Evolutionary conservation across 129 eudicot genomes (phyloP).

Genomic region (Centella asiatica): DNA sequence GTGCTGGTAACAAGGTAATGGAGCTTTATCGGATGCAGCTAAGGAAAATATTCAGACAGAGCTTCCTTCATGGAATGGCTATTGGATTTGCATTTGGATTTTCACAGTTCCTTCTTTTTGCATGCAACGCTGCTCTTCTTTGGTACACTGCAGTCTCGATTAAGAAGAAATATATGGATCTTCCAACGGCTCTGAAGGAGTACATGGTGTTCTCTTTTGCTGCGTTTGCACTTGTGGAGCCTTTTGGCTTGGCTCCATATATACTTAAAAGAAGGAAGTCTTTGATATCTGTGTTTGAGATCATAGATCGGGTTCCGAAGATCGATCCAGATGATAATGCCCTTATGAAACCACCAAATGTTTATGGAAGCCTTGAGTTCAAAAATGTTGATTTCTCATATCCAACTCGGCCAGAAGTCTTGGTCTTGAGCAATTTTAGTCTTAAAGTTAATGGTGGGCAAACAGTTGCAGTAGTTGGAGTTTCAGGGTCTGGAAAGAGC

Average conservation of each 20-base stretch:
- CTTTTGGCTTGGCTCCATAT: slow-evolving; percentile 90
- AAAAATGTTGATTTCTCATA: slow-evolving; percentile 78
- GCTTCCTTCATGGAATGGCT: slow-evolving; percentile 33
- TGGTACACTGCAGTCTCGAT: slow-evolving; percentile 23
- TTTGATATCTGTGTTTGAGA: slow-evolving; percentile 78
- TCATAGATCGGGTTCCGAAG: slow-evolving; percentile 44
- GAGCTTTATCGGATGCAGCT: slow-evolving; percentile 66
- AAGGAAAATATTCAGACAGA: slow-evolving; percentile 14
- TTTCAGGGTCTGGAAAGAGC: slow-evolving; percentile 96
- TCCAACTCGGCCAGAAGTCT: slow-evolving; percentile 87
- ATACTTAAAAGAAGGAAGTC: slow-evolving; percentile 89
- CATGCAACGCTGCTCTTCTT: slow-evolving; percentile 26
- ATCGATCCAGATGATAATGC: slow-evolving; percentile 25
- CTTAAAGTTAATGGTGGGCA: slow-evolving; percentile 92
- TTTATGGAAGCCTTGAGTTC: slow-evolving; percentile 86
- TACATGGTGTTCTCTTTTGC: slow-evolving; percentile 39
- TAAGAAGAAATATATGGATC: slow-evolving; percentile 11
- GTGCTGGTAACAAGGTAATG: slow-evolving; percentile 84
- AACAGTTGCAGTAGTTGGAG: slow-evolving; percentile 95
- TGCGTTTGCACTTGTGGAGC: slow-evolving; percentile 27
- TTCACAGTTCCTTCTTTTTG: slow-evolving; percentile 31
- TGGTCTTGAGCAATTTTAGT: slow-evolving; percentile 81
- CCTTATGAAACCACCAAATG: slow-evolving; percentile 77
- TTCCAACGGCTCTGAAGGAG: slow-evolving; percentile 27
- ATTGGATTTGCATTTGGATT: slow-evolving; percentile 28